Percentiles rank a stretch among this genome's conserved stretches.
phyloP scores from a whole-genome alignment of 805 yeast genomes.

The Kodamaea lidongshanica region DNA sequence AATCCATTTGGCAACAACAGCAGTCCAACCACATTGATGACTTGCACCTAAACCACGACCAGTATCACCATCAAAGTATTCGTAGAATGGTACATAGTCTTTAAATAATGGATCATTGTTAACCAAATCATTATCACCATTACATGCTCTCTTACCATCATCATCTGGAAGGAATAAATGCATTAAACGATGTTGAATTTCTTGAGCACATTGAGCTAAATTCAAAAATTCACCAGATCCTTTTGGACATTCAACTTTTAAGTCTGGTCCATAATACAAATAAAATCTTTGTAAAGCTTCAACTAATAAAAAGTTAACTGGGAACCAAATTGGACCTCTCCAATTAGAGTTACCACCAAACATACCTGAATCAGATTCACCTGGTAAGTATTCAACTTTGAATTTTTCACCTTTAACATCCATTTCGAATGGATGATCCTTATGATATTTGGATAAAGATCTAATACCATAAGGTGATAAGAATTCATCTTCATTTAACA shows the following conservation, averaged over 20 bases:
- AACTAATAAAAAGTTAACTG: conserved; percentile 77
- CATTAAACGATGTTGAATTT: conserved; percentile 78
- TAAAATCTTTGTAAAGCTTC: conserved; percentile 85
- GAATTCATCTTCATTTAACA: conserved; percentile 85
- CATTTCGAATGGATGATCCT: conserved; percentile 78
- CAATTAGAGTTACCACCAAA: conserved; percentile 96
- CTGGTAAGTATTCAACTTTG: conserved; percentile 70
- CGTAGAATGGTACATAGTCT: conserved; percentile 74
- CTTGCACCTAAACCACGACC: conserved; percentile 92
- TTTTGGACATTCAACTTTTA: conserved; percentile 82
- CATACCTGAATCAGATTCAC: conserved; percentile 87
- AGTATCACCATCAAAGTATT: conserved; percentile 89
- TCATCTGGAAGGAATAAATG: conserved; percentile 67
- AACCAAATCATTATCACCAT: conserved; percentile 54
- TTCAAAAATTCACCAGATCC: conserved; percentile 73
- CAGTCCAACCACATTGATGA: conserved; percentile 97
- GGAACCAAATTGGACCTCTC: conserved; percentile 98
- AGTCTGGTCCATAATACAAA: conserved; percentile 78
- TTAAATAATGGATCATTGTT: conserved; percentile 64
- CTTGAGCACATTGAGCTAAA: conserved; percentile 86
- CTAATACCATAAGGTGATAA: conserved; percentile 80
- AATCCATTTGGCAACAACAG: conserved; percentile 84
- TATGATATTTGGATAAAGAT: conserved; percentile 81
- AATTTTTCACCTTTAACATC: conserved; percentile 70
- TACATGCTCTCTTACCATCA: conserved; percentile 65